A percentile compares a stretch with the other conserved stretches of the same genome.
Evolutionary conservation across 164 flowering plant species (phyloP).

Genomic region (Nymphaea colorata): DNA sequence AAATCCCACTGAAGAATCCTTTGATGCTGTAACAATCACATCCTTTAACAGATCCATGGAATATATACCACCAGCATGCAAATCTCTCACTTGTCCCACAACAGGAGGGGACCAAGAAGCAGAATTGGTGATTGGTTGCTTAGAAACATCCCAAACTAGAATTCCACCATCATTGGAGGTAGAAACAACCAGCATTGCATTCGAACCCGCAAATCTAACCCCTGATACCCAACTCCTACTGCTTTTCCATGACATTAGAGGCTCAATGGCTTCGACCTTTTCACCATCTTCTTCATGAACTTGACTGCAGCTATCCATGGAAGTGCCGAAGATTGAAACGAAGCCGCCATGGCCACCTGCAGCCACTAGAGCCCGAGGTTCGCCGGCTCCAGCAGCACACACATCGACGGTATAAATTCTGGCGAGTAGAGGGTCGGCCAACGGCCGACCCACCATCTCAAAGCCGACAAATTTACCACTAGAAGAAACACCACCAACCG

Average conservation of each 20-base stretch:
- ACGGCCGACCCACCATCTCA: constrained; percentile 1
- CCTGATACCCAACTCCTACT: constrained; percentile 8
- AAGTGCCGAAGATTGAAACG: constrained; percentile 3
- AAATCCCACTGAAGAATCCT: constrained; percentile 7
- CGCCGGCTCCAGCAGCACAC: not conserved
- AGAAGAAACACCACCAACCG: not conserved
- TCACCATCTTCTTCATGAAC: not conserved
- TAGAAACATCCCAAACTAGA: constrained; percentile 6
- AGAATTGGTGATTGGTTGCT: not conserved
- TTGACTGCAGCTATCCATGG: not conserved
- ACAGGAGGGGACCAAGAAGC: not conserved
- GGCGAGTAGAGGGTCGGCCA: constrained; percentile 3
- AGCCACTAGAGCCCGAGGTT: not conserved
- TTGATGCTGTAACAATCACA: constrained; percentile 5
- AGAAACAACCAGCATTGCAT: constrained; percentile 6
- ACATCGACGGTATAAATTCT: constrained; percentile 7
- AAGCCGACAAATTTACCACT: not conserved
- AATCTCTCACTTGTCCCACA: constrained; percentile 1
- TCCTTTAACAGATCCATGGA: constrained; percentile 7
- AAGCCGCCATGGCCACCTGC: constrained; percentile 9
- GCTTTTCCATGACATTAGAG: constrained; percentile 9
- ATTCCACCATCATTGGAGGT: constrained; percentile 6
- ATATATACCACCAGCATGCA: constrained; percentile 6
- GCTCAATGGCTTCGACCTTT: not conserved
- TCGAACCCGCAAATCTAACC: not conserved